Conservation (phyloP, 192 early-diverging fungal genomes). For the Oehlia diaphana region DNA sequence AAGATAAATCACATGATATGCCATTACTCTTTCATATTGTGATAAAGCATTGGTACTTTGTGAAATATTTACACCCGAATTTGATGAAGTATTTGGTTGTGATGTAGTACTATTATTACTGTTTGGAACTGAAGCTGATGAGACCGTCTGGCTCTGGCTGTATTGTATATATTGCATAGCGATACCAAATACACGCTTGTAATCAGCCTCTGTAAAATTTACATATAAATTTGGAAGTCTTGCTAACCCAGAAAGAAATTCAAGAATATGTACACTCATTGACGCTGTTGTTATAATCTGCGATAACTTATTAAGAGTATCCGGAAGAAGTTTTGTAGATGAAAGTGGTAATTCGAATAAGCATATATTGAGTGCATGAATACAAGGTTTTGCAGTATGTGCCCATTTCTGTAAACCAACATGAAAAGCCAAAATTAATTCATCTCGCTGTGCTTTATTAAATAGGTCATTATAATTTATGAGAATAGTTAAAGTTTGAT, state of each 20-base stretch:
- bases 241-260: constrained; percentile 89
- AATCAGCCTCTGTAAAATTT: constrained; percentile 79
- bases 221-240: constrained; percentile 73
- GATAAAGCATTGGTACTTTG: constrained; percentile 51
- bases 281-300: constrained; percentile 78
- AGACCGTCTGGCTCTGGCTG: constrained; percentile 43
- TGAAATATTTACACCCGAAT: background rate
- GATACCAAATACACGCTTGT: constrained; percentile 87
- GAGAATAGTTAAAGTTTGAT: constrained; percentile 63
- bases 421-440: constrained; percentile 71
- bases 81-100: constrained; percentile 23
- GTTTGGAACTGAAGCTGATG: constrained; percentile 25
- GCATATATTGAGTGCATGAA: constrained; percentile 77
- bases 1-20: constrained; percentile 87
- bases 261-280: constrained; percentile 83
- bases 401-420: constrained; percentile 71
- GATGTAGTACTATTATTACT: constrained; percentile 32
- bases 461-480: constrained; percentile 70
- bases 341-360: constrained; percentile 80
- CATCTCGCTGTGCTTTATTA: constrained; percentile 65
- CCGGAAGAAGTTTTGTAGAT: constrained; percentile 71
- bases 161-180: constrained; percentile 85
- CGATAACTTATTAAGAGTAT: constrained; percentile 72
- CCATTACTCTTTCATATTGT: constrained; percentile 87
- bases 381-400: constrained; percentile 72